Percentiles rank a stretch among this genome's conserved stretches.
phyloP scores from a whole-genome alignment of 2,329 filamentous ascomycete species.

The Sclerotinia minor region DNA sequence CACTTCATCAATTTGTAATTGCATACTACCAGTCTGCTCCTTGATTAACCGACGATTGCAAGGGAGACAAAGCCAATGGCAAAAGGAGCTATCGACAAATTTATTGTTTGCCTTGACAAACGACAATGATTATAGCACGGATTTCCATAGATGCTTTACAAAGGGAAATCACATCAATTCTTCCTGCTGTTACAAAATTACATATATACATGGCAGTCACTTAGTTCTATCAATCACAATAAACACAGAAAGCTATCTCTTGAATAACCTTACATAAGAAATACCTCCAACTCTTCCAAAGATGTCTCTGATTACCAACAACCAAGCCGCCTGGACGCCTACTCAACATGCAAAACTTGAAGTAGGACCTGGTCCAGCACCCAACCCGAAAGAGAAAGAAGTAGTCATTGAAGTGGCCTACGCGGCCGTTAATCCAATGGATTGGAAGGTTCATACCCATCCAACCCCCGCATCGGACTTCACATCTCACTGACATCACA shows the following conservation, averaged over 20 bases:
- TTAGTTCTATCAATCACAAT: background rate
- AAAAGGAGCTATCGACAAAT: too few relatives aligned
- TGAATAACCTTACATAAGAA: background rate
- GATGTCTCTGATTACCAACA: conserved; percentile 27
- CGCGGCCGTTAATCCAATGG: conserved; percentile 45
- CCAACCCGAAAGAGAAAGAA: conserved; percentile 38
- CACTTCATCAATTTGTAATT: background rate
- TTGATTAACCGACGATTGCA: too few relatives aligned
- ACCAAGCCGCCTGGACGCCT: conserved; percentile 35
- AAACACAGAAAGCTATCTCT: background rate
- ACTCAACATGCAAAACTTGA: conserved; percentile 40
- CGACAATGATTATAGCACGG: background rate
- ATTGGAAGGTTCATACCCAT: conserved; percentile 40
- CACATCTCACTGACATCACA: background rate
- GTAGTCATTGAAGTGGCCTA: conserved; percentile 43
- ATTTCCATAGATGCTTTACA: background rate
- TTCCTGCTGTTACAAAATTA: background rate
- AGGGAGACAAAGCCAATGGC: too few relatives aligned
- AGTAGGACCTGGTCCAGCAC: conserved; percentile 44
- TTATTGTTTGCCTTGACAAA: background rate
- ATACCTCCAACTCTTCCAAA: background rate
- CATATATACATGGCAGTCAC: background rate
- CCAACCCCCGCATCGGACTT: conserved; percentile 20
- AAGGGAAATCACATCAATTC: too few relatives aligned
- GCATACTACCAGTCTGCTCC: background rate